These are phyloP conservation scores for Knufia fluminis DNA, from an alignment of 2,329 filamentous ascomycete species.

Conservation along the genomic window DNA sequence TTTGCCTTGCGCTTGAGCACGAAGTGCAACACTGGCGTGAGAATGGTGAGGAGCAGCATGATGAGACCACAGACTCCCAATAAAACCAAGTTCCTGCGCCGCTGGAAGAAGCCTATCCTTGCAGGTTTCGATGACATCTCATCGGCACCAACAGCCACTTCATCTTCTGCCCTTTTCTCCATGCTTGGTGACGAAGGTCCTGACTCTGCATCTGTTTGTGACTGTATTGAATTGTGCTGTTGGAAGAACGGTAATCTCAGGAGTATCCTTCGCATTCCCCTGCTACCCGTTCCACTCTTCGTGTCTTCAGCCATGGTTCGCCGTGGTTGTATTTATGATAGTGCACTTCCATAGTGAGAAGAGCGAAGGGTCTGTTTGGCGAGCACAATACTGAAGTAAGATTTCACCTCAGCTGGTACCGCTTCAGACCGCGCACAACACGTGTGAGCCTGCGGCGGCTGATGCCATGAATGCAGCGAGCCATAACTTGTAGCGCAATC, in stretches of 20 bases:
- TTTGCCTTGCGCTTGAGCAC: not conserved
- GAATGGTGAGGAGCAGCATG: not conserved
- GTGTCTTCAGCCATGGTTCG: not conserved
- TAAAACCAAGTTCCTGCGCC: not conserved
- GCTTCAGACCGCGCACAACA: too few relatives aligned
- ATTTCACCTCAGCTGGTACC: not conserved
- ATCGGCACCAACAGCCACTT: not conserved
- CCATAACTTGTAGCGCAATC: too few relatives aligned
- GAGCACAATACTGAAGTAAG: not conserved
- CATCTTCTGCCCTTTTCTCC: too few relatives aligned
- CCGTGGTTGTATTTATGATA: not conserved
- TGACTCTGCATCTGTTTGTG: too few relatives aligned
- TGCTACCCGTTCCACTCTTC: not conserved
- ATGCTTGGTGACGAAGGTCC: too few relatives aligned
- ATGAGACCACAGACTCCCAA: not conserved
- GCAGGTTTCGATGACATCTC: not conserved
- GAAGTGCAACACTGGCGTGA: not conserved
- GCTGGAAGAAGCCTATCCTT: not conserved
- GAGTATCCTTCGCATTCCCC: too few relatives aligned
- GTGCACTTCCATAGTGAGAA: not conserved
- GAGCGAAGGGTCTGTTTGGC: not conserved
- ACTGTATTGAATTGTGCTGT: too few relatives aligned
- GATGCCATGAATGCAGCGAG: too few relatives aligned
- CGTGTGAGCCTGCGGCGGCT: too few relatives aligned
- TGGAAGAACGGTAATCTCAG: too few relatives aligned